A percentile compares a stretch with the other conserved stretches of the same genome.
phyloP scores from a whole-genome alignment of 768 basidiomycete species.

The Zangia roseola region DNA sequence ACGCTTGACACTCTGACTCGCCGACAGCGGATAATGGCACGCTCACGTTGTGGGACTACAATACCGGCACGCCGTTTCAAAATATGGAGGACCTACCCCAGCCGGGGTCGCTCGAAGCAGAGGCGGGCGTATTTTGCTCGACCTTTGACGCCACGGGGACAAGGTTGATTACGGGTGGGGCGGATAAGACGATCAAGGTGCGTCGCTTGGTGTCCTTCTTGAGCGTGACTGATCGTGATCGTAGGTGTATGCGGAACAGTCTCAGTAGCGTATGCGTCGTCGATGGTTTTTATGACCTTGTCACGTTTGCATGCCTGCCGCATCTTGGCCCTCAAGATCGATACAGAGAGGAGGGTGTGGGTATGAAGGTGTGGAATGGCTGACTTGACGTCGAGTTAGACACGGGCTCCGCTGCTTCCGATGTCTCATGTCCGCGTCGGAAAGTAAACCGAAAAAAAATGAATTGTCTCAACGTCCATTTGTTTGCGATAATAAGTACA shows the following conservation, averaged over 20 bases:
- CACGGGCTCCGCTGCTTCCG: too few species aligned
- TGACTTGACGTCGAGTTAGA: too few species aligned
- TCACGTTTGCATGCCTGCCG: too few species aligned
- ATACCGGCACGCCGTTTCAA: slow-evolving; percentile 94
- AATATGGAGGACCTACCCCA: slow-evolving; percentile 92
- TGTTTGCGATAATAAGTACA: too few species aligned
- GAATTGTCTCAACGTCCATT: too few species aligned
- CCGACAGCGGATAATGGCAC: slow-evolving; percentile 72
- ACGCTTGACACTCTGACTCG: too few species aligned
- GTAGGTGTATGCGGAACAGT: slow-evolving; percentile 72
- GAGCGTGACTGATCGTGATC: background rate
- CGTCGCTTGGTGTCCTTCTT: slow-evolving; percentile 16
- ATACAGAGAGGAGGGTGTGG: too few species aligned
- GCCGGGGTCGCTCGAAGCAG: slow-evolving; percentile 96
- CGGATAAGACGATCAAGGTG: slow-evolving; percentile 99
- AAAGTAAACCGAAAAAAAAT: too few species aligned
- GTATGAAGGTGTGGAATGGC: too few species aligned
- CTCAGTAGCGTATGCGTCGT: background rate
- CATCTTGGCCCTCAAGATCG: too few species aligned
- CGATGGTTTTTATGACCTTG: too few species aligned
- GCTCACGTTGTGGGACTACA: slow-evolving; percentile 91
- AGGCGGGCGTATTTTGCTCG: slow-evolving; percentile 95
- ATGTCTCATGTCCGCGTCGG: too few species aligned
- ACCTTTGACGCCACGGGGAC: slow-evolving; percentile 97
- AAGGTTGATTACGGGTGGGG: slow-evolving; percentile 90